Base-by-base conservation (phyloP, 208 protist species). In the Crithidia sp. region DNA sequence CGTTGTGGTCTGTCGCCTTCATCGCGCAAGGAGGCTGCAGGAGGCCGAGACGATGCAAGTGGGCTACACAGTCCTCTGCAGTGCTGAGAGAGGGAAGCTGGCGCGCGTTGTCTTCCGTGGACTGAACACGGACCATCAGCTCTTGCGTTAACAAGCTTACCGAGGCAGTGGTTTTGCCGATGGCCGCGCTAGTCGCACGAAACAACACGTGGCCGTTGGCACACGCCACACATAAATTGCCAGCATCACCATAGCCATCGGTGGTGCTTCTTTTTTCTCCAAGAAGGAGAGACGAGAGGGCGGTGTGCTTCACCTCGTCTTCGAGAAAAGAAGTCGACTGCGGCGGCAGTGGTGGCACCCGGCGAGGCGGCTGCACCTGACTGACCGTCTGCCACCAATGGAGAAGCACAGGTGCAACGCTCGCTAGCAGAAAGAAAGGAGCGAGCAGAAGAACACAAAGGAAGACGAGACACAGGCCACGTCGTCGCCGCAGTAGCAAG, bases 201-300 rank as follows among this genome's bases (percentile, higher is more conserved):
- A 77, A 71, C 14, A 77, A 14, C 7, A 77, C 40, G 19, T 58
- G 55, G 45, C 71, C 71, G 19, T 70, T 64, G 3, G 57, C 59
- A 53, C 71, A 77, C 49, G 71, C 44, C 3, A 14, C 47, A 17
- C 71, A 77, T 7, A 77, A 44, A 14, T 14, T 47, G 0, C 36
- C 49, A 0, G 12, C 17, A 28, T 49, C 45, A 49, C 7, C 45
- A 13, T 49, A 49, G 45, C 9, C 45, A 13, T 49, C 9, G 12
- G 45, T 49, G 45, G 45, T 7, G 7, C 28, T 28, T 28, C 28
- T 28, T 28, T 28, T 28, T 1, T 28, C 28, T 28, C 28, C 28
- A n/a, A 19, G 6, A 7, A 56, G 10, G 3, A 36, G 36, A 16
- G 49, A 13, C 12, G 3, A 36, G 14, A 7, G 12, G 4, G 37